phyloP scores from a whole-genome alignment of 164 flowering plant genomes.

The Malania oleifera region DNA sequence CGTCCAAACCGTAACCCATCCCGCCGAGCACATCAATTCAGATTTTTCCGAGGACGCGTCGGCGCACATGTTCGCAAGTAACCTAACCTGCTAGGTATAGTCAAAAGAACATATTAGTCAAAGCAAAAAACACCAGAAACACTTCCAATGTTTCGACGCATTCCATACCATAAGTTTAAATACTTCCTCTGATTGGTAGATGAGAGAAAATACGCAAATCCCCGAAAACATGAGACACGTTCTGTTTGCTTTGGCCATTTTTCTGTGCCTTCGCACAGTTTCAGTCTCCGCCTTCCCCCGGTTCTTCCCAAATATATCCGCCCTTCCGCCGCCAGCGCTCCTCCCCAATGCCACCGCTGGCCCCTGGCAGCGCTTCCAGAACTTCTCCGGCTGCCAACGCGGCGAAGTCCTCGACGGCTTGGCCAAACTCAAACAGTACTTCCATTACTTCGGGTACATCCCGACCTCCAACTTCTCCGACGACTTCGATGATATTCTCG shows the following conservation, averaged over 20 bases:
- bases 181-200: too few relatives aligned
- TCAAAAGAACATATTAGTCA: too few relatives aligned
- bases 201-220: too few relatives aligned
- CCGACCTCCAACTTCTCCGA: neutral
- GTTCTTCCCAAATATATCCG: conserved; percentile 32
- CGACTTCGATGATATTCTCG: neutral
- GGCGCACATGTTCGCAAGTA: too few relatives aligned
- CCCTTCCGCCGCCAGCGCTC: conserved; percentile 17
- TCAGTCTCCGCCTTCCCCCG: conserved; percentile 16
- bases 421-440: conserved; percentile 20
- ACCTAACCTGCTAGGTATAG: too few relatives aligned
- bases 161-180: too few relatives aligned
- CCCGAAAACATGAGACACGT: conserved; percentile 13
- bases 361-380: conserved; percentile 39
- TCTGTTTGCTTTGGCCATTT: conserved; percentile 1
- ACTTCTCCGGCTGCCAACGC: conserved; percentile 36
- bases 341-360: conserved; percentile 18
- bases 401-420: conserved; percentile 45
- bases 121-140: too few relatives aligned
- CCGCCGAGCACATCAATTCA: too few relatives aligned
- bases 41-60: too few relatives aligned
- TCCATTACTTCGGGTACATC: conserved; percentile 6
- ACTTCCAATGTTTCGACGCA: too few relatives aligned
- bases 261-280: conserved; percentile 3
- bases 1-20: too few relatives aligned